Evolutionary conservation across 805 yeast species (phyloP).

Genomic region (Nadsonia fulvescens): DNA sequence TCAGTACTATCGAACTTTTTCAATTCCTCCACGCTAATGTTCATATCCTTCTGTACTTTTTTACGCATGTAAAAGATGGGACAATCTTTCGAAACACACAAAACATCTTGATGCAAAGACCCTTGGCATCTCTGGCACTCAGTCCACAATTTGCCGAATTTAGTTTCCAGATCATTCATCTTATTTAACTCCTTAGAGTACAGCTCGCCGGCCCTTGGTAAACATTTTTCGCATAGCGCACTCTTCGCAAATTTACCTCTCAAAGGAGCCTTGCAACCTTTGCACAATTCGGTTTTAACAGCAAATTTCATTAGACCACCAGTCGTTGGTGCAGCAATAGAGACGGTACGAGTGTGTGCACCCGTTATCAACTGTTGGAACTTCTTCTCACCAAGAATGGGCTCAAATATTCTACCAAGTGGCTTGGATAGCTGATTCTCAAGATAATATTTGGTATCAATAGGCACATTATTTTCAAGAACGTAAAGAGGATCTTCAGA

Average conservation of each 20-base stretch:
- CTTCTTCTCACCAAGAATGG: constrained; percentile 72
- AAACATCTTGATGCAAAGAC: constrained; percentile 82
- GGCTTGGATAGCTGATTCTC: constrained; percentile 91
- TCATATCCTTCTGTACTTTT: constrained; percentile 60
- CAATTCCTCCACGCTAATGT: constrained; percentile 37
- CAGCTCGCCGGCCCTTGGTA: constrained; percentile 49
- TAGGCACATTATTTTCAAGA: constrained; percentile 77
- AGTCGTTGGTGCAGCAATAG: constrained; percentile 48
- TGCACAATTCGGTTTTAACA: constrained; percentile 73
- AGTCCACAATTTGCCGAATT: constrained; percentile 85
- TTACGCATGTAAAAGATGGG: constrained; percentile 95
- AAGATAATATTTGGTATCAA: constrained; percentile 84
- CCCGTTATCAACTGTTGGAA: constrained; percentile 71
- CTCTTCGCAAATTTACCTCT: constrained; percentile 35
- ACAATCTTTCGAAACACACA: constrained; percentile 91
- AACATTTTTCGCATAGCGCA: constrained; percentile 69
- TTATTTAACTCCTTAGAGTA: constrained; percentile 69
- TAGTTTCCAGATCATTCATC: constrained; percentile 62
- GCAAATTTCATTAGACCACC: constrained; percentile 90
- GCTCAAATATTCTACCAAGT: constrained; percentile 80
- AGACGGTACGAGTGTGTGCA: constrained; percentile 62
- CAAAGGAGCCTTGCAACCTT: constrained; percentile 73
- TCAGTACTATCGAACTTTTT: constrained; percentile 39
- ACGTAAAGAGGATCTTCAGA: constrained; percentile 95
- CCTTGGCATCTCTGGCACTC: constrained; percentile 98